A percentile compares a stretch with the other conserved stretches of the same genome.
Evolutionary conservation across 2,329 filamentous ascomycete genomes (phyloP).

Genomic region (Didymella glomerata): DNA sequence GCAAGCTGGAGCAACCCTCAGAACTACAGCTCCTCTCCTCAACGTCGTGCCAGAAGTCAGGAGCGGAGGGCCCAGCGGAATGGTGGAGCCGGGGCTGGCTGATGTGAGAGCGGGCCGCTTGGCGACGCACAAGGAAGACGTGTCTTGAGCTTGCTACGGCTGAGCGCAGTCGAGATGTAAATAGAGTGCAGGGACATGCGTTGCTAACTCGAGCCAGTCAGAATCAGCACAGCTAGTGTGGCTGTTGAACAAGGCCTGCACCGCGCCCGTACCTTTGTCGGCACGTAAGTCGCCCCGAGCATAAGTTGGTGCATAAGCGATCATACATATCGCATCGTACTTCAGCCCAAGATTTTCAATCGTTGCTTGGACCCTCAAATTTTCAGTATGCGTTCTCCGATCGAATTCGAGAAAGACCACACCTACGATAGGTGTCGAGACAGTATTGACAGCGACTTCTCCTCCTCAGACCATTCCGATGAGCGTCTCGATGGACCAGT

Average conservation of each 20-base stretch:
- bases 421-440: slow-evolving; percentile 34
- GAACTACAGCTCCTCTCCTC: background rate
- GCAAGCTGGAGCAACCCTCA: background rate
- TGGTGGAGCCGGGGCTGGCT: slow-evolving; percentile 23
- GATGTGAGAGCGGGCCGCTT: slow-evolving; percentile 26
- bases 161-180: slow-evolving; percentile 31
- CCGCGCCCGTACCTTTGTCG: slow-evolving; percentile 20
- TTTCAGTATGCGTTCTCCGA: slow-evolving; percentile 33
- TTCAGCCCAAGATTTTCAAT: slow-evolving; percentile 24
- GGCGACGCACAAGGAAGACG: slow-evolving; percentile 20
- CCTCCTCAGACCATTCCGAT: slow-evolving; percentile 24
- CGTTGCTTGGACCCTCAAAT: slow-evolving; percentile 11
- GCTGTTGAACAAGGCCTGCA: slow-evolving; percentile 19
- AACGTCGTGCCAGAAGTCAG: slow-evolving; percentile 1
- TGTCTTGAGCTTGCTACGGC: slow-evolving; percentile 19
- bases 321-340: slow-evolving; percentile 25
- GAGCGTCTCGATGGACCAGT: slow-evolving; percentile 23
- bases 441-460: slow-evolving; percentile 35
- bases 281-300: slow-evolving; percentile 27
- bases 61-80: slow-evolving; percentile 9
- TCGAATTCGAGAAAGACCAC: slow-evolving; percentile 37
- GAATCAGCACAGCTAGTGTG: slow-evolving; percentile 15
- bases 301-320: slow-evolving; percentile 26
- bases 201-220: slow-evolving; percentile 14
- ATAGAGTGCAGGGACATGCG: slow-evolving; percentile 25